Evolutionary conservation across 768 basidiomycete species (phyloP), one percentile per base, ranked within the genome.

Genomic region (Hypholoma sublateritium): DNA sequence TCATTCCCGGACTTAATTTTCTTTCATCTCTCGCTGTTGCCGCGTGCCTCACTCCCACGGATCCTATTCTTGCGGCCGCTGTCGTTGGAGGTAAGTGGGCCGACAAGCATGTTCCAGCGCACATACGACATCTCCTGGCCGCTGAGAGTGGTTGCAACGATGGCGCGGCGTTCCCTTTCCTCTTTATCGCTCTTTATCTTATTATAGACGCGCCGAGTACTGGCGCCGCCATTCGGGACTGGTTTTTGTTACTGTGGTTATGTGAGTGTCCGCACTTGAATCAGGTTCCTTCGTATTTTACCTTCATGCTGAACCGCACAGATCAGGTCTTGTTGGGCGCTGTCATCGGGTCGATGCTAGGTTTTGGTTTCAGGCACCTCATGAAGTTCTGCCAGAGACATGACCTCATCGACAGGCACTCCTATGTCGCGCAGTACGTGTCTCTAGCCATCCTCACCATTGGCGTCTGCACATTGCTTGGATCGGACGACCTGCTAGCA

Each of bases 61-160:
- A 97, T 72, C 94, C 93, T 39, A 95, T 95, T 68, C 82, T 97
- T 50, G 94, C 94, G 0, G 90, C 93, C 16, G 92, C 94, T 8
- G 94, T 93, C 34, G 84, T 93, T 11, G 96, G 96, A 65, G 96
- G 96, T 32, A 95, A 92, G 75, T 99, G 93, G 75, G 97, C 97
- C 2, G 91, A 98, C 70, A 97, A 98, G 69, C 96, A 98, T 66
- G 96, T 98, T 21, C 92, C 91, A 1, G 86, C 88, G 0, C 91
- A 93, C 67, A 76, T 93, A 41, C 86, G 81, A 32, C 81, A 84
- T 61, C 73, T 84, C 1, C 67, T 83, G 4, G 85, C 86, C 1
- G 86, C 85, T 5, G 96, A 98, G 73, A 88, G 86, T 55, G 96
- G 93, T 7, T 93, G 93, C 67, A 99, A 98, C 69, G 97, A 99